A percentile compares a stretch with the other conserved stretches of the same genome.
Conservation (phyloP, 768 basidiomycete species). For the Tricholoma bakamatsutake region DNA sequence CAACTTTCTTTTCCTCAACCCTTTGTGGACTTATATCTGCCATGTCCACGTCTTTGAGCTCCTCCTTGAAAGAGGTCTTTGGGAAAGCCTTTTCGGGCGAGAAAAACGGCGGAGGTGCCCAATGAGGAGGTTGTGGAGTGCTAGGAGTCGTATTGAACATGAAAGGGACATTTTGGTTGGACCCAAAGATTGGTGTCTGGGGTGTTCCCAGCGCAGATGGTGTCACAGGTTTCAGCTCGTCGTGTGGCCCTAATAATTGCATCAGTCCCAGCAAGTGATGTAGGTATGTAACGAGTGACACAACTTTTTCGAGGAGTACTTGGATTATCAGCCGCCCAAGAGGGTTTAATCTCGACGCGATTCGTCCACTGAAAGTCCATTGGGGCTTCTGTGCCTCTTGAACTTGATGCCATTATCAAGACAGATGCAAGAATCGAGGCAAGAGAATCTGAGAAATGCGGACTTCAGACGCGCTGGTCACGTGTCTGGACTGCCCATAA, state of each 20-base stretch:
- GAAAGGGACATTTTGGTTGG: constrained; percentile 66
- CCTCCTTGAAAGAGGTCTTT: constrained; percentile 29
- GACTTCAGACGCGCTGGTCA: no score
- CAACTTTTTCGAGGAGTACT: constrained; percentile 65
- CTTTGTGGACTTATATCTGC: constrained; percentile 60
- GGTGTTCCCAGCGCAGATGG: constrained; percentile 33
- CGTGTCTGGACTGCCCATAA: no score
- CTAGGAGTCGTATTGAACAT: constrained; percentile 48
- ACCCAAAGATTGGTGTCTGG: constrained; percentile 52
- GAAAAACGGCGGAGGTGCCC: constrained; percentile 61
- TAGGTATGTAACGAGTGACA: constrained; percentile 8
- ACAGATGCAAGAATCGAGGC: no score
- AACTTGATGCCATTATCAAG: constrained; percentile 37
- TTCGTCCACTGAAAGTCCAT: constrained; percentile 90
- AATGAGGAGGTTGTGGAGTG: constrained; percentile 50
- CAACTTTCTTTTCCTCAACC: constrained; percentile 31
- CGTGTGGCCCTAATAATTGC: constrained; percentile 30
- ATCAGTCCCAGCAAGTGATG: neutral
- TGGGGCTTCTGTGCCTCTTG: constrained; percentile 57
- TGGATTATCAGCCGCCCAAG: constrained; percentile 48
- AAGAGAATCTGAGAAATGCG: no score
- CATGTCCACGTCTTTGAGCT: constrained; percentile 72
- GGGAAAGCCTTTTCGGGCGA: constrained; percentile 58
- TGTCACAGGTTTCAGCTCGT: constrained; percentile 33
- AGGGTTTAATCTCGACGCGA: constrained; percentile 49